phyloP scores from a whole-genome alignment of 768 basidiomycete genomes.

The Amanita rimosa region DNA sequence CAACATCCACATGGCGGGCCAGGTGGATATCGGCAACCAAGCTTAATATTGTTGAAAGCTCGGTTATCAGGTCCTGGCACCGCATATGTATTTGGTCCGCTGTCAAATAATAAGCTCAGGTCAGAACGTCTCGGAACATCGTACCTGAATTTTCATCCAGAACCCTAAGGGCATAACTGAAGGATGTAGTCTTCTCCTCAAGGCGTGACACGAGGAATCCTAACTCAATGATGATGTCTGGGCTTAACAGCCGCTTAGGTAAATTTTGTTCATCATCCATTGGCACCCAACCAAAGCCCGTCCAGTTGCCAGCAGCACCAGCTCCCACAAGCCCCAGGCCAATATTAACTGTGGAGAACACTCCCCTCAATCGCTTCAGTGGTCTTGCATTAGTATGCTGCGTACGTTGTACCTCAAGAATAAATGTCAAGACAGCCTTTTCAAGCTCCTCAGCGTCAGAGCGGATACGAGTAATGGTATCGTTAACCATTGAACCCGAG shows the following conservation, averaged over 20 bases:
- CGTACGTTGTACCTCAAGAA: conserved; percentile 54
- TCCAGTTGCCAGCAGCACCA: conserved; percentile 69
- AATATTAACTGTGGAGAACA: conserved; percentile 48
- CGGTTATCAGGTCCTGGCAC: conserved; percentile 41
- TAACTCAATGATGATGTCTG: conserved; percentile 45
- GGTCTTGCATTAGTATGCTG: conserved; percentile 27
- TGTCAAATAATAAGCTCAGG: conserved; percentile 9
- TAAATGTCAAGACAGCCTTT: conserved; percentile 56
- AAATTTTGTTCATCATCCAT: conserved; percentile 36
- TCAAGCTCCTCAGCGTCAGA: conserved; percentile 70
- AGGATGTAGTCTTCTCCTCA: conserved; percentile 35
- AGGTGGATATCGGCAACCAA: conserved; percentile 64
- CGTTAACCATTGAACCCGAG: conserved; percentile 47
- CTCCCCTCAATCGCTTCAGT: conserved; percentile 50
- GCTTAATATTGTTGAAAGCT: conserved; percentile 46
- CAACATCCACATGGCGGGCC: conserved; percentile 75
- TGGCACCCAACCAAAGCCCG: conserved; percentile 74
- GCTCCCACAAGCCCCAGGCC: conserved; percentile 76
- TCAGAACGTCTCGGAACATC: conserved; percentile 7
- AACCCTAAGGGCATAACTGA: conserved; percentile 22
- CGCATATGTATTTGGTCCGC: conserved; percentile 29
- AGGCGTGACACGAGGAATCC: conserved; percentile 33
- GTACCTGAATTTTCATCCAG: conserved; percentile 26
- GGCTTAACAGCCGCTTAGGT: conserved; percentile 35
- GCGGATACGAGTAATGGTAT: conserved; percentile 62